Conservation (phyloP, 2,329 filamentous ascomycete species). For the Sporothrix luriei region DNA sequence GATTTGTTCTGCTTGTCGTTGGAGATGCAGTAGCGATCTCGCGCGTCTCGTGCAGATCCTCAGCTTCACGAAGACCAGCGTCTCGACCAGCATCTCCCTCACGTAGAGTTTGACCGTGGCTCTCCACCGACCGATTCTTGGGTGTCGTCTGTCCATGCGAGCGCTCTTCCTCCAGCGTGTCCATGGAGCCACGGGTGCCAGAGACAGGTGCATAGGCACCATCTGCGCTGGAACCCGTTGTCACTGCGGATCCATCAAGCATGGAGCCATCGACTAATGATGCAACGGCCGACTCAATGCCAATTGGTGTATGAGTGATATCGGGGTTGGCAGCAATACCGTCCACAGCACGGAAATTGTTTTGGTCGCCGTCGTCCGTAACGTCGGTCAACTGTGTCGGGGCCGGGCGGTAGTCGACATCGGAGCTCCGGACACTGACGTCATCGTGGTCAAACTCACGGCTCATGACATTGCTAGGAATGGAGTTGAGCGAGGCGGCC, state of each 20-base stretch:
- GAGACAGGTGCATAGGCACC: constrained; percentile 52
- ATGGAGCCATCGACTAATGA: constrained; percentile 79
- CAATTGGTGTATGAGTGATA: constrained; percentile 70
- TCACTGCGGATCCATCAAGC: constrained; percentile 69
- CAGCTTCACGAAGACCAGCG: constrained; percentile 15
- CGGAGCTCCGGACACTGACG: constrained; percentile 56
- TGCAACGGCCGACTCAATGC: constrained; percentile 86
- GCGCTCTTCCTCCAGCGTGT: constrained; percentile 42
- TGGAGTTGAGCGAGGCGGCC: constrained; percentile 58
- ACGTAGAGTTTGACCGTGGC: constrained; percentile 43
- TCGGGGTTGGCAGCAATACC: constrained; percentile 73
- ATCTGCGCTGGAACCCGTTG: constrained; percentile 56
- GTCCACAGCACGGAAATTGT: constrained; percentile 68
- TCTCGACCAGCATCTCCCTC: constrained; percentile 45
- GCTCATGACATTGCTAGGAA: constrained; percentile 53
- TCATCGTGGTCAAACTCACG: constrained; percentile 64
- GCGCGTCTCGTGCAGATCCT: constrained; percentile 39
- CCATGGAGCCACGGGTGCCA: constrained; percentile 45
- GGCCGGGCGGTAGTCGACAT: constrained; percentile 55
- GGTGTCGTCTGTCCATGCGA: constrained; percentile 42
- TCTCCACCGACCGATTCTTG: constrained; percentile 47
- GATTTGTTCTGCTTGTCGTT: constrained; percentile 34
- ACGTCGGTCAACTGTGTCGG: constrained; percentile 49
- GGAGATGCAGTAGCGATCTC: constrained; percentile 43
- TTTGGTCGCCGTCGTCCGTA: constrained; percentile 56